phyloP scores from a whole-genome alignment of 2,329 filamentous ascomycete species.

The Madurella mycetomatis region DNA sequence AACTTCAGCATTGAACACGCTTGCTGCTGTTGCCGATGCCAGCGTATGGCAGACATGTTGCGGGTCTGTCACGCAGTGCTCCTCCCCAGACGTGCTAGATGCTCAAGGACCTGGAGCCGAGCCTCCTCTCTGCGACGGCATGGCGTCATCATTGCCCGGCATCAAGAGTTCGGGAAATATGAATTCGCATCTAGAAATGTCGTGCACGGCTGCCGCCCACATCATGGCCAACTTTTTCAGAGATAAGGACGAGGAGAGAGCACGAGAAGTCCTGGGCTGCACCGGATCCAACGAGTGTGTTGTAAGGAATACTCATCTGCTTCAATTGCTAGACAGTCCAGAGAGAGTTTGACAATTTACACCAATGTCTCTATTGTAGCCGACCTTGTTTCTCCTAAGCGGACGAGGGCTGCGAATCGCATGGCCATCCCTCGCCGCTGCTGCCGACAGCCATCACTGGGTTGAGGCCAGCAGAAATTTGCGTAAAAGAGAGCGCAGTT shows the following conservation, averaged over 20 bases:
- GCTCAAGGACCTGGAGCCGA: neutral
- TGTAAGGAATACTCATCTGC: conserved; percentile 2
- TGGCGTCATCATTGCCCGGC: neutral
- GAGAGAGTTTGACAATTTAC: neutral
- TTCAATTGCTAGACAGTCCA: neutral
- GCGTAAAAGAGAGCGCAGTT: too few relatives aligned
- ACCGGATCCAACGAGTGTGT: conserved; percentile 1
- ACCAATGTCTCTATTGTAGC: too few relatives aligned
- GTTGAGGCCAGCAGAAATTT: too few relatives aligned
- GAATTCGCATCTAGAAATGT: conserved; percentile 1
- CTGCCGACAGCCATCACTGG: too few relatives aligned
- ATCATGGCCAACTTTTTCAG: neutral
- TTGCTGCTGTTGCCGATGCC: neutral
- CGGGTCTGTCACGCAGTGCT: neutral
- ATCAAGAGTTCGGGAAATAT: neutral
- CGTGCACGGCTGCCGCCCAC: neutral
- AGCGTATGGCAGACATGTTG: neutral
- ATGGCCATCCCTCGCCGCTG: too few relatives aligned
- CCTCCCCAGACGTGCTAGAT: neutral
- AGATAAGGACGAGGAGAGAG: neutral
- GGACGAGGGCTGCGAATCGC: too few relatives aligned
- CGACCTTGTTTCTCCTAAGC: too few relatives aligned
- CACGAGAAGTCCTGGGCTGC: neutral
- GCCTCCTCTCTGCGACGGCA: neutral
- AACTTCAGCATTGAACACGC: neutral